Conservation (phyloP, 2,329 filamentous ascomycete genomes). For the Calonectria pteridis region DNA sequence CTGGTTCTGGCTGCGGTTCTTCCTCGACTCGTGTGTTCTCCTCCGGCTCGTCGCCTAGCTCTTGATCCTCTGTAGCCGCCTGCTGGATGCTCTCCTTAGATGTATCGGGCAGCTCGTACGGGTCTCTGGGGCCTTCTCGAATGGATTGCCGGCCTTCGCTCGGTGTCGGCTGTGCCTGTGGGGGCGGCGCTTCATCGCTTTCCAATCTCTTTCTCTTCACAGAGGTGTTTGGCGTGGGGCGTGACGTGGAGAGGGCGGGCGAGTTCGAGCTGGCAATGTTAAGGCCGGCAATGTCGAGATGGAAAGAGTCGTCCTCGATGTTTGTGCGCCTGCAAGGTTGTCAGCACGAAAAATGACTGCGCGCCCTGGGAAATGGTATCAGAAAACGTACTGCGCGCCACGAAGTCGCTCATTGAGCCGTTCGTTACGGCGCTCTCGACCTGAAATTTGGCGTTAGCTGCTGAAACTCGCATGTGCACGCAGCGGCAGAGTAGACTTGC, state of each 20-base stretch:
- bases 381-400: conserved; percentile 68
- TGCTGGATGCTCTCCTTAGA: conserved; percentile 46
- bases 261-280: conserved; percentile 42
- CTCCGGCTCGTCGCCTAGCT: conserved; percentile 19
- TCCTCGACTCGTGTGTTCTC: not conserved
- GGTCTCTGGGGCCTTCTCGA: conserved; percentile 36
- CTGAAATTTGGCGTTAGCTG: conserved; percentile 35
- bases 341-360: not conserved
- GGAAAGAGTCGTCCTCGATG: conserved; percentile 71
- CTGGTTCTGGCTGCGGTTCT: not conserved
- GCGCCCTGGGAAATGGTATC: not conserved
- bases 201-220: conserved; percentile 59
- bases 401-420: conserved; percentile 75
- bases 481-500: conserved; percentile 37
- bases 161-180: conserved; percentile 23
- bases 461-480: not conserved
- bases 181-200: conserved; percentile 33
- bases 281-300: conserved; percentile 62
- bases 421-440: conserved; percentile 67
- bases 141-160: conserved; percentile 33
- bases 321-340: conserved; percentile 61
- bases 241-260: conserved; percentile 46
- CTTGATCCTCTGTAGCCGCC: conserved; percentile 21
- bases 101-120: conserved; percentile 47
- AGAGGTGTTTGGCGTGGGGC: conserved; percentile 61